phyloP scores from a whole-genome alignment of 2,329 filamentous ascomycete genomes.

The Neonectria punicea region DNA sequence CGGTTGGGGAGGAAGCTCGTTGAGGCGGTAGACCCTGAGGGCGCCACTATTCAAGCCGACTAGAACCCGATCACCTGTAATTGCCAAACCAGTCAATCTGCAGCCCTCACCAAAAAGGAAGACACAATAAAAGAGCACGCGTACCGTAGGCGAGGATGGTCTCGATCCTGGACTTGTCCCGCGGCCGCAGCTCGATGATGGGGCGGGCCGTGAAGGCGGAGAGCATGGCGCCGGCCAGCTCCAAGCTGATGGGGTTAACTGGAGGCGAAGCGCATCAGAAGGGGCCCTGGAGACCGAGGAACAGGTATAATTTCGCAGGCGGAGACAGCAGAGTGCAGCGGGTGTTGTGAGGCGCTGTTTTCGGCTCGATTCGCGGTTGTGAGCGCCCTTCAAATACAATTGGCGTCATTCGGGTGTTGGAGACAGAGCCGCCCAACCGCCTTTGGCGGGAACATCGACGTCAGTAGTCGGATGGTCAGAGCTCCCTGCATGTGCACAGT shows the following conservation, averaged over 20 bases:
- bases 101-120: not conserved
- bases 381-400: conserved; percentile 13
- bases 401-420: conserved; percentile 13
- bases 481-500: conserved; percentile 40
- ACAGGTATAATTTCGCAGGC: not conserved
- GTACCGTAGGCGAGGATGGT: conserved; percentile 90
- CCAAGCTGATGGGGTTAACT: conserved; percentile 47
- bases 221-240: conserved; percentile 77
- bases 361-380: not conserved
- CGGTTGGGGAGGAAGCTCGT: conserved; percentile 64
- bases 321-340: not conserved
- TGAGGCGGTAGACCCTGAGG: conserved; percentile 90
- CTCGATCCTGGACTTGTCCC: conserved; percentile 98
- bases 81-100: conserved; percentile 23
- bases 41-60: conserved; percentile 91
- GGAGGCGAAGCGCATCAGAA: conserved; percentile 46
- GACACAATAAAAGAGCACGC: conserved; percentile 20
- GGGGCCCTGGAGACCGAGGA: conserved; percentile 4
- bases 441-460: conserved; percentile 39
- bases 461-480: conserved; percentile 43
- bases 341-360: conserved; percentile 3
- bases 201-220: conserved; percentile 96
- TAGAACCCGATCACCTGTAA: conserved; percentile 83
- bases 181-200: conserved; percentile 94
- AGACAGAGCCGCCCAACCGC: conserved; percentile 24